These are phyloP conservation scores for Pseudozyma sp. DNA, from an alignment of 1,284 basidiomycete genomes.

Conservation along the genomic window DNA sequence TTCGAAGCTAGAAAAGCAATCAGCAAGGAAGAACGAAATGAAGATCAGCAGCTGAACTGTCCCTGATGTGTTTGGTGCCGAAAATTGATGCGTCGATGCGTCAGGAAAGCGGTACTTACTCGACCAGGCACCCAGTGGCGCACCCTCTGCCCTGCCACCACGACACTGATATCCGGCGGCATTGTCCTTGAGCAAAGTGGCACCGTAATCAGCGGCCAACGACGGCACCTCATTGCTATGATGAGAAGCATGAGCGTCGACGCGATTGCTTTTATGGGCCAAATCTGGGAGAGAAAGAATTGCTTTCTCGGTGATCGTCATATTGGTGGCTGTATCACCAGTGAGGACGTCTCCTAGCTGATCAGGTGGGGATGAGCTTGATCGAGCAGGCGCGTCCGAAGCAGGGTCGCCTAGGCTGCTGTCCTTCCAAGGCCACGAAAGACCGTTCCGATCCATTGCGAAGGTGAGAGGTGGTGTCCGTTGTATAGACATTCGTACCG, in stretches of 20 bases:
- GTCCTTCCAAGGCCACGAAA: background rate
- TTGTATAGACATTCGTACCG: background rate
- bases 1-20: background rate
- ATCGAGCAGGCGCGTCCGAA: slow-evolving; percentile 6
- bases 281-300: background rate
- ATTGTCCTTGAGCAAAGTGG: background rate
- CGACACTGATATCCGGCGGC: background rate
- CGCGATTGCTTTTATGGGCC: background rate
- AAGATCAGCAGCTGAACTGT: background rate
- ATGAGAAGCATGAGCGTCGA: background rate
- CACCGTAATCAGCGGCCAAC: background rate
- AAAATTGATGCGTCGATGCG: too few relatives aligned
- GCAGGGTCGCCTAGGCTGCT: background rate
- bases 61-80: background rate
- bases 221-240: background rate
- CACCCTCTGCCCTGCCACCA: background rate
- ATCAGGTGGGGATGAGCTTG: slow-evolving; percentile 17
- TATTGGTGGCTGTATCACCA: background rate
- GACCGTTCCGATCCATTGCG: slow-evolving; percentile 13
- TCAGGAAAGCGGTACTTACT: background rate
- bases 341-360: background rate
- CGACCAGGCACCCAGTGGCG: background rate
- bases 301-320: background rate
- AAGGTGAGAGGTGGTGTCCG: background rate
- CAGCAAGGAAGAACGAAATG: background rate